Evolutionary conservation across 148 eudicot species (phyloP), one percentile per base, ranked within the genome.

Genomic region (Rhododendron vialii): DNA sequence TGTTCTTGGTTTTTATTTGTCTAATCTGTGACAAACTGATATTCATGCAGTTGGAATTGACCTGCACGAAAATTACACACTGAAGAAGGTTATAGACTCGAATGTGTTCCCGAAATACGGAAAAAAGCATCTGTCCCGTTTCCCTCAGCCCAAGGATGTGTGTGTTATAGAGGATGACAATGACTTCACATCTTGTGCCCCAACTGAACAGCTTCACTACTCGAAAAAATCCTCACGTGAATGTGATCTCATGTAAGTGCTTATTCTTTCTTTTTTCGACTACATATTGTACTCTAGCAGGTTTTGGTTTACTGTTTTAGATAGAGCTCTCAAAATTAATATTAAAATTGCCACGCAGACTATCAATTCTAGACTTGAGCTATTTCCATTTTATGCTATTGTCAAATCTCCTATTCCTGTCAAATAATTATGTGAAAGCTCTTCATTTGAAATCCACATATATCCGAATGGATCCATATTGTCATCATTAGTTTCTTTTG

Each of bases 41-140:
- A 57, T 82, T 79, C 81, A 63, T 89, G 92, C 93, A 97, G 99
- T 97, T 90, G 99, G 99, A 69, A 86, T 97, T 84, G 99, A 97
- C 88, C 86, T 93, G 80, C 98, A 93, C 83, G 93, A 94, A 81
- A 92, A 92, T 84, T 88, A 91, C 76, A 87, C 85, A 74, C 69
- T 92, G 78, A 88, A 82, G 78, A 90, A 89, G 71, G 89, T 84
- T 81, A 76, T 69, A 67, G 89, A 90, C 82, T 63, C 91, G 4
- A 87, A 85, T 88, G 86, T 82, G 59, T 50, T 88, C 84, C 80
- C 83, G 43, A 92, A 86, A 83, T 86, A 63, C 71, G 90, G 90
- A 87, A 89, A 57, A 35, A 92, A 90, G 88, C 89, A 80, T 78
- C 84, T 86, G 26, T 83, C 91, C 41, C 88, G 87, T 82, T 89